These are phyloP conservation scores for Solanum hybrid DNA, from an alignment of 305 asterid genomes.

Conservation along the genomic window DNA sequence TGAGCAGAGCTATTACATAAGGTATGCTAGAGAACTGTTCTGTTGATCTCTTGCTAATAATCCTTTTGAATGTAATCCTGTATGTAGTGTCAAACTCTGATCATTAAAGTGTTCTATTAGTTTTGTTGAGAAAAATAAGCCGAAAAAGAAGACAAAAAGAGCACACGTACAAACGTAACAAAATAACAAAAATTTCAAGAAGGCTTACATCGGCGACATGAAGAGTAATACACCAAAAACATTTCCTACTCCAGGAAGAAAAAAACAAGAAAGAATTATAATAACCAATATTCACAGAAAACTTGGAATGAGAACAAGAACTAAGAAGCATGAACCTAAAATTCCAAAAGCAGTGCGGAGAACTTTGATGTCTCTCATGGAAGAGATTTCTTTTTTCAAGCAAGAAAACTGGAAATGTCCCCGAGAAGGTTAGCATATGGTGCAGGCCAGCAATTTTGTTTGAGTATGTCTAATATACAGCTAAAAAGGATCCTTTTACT, in stretches of 20 bases:
- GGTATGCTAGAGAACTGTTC: constrained; percentile 83
- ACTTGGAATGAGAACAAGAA: neutral
- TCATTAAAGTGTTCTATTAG: neutral
- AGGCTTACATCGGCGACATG: constrained; percentile 71
- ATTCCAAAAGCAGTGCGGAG: constrained; percentile 33
- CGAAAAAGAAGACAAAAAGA: neutral
- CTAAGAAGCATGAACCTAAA: constrained; percentile 30
- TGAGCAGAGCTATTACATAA: constrained; percentile 72
- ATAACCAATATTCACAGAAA: neutral
- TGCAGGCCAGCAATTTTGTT: neutral
- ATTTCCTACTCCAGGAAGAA: constrained; percentile 39
- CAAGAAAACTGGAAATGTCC: neutral
- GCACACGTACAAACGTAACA: neutral
- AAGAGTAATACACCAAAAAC: constrained; percentile 64
- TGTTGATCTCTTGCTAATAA: constrained; percentile 44
- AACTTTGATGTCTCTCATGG: neutral
- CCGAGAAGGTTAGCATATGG: neutral
- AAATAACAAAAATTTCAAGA: neutral
- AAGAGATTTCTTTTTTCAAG: neutral
- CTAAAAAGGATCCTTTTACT: neutral
- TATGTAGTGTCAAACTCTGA: neutral
- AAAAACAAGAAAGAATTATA: neutral
- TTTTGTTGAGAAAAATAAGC: neutral
- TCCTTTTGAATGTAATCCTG: constrained; percentile 81
- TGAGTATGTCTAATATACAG: neutral